Percentiles rank a stretch among this genome's conserved stretches.
phyloP scores from a whole-genome alignment of 257 asterid species.

The Marsdenia floribunda region DNA sequence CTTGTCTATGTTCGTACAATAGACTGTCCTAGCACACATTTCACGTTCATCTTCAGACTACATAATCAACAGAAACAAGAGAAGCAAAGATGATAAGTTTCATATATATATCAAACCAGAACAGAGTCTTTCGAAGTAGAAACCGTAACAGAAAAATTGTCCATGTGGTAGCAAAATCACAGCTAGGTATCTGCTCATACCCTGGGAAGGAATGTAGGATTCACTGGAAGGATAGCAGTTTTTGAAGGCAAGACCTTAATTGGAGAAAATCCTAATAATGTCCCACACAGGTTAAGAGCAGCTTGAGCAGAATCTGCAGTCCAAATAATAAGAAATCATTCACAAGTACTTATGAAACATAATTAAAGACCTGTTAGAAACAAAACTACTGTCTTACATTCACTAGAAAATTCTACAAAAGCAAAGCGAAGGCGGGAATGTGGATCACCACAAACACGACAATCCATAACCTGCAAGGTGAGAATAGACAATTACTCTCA shows the following conservation, averaged over 20 bases:
- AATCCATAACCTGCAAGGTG: constrained; percentile 74
- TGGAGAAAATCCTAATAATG: constrained; percentile 70
- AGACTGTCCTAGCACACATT: constrained; percentile 97
- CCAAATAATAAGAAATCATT: constrained; percentile 15
- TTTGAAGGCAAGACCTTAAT: constrained; percentile 90
- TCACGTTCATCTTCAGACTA: constrained; percentile 96
- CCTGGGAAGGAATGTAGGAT: constrained; percentile 94
- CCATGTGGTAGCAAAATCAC: neutral
- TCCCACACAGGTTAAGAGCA: constrained; percentile 64
- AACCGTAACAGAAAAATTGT: neutral
- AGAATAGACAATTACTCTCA: neutral
- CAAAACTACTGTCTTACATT: constrained; percentile 45
- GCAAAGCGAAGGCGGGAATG: constrained; percentile 99
- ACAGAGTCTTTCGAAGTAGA: neutral
- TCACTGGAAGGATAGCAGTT: constrained; percentile 95
- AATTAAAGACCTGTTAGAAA: neutral
- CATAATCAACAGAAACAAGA: constrained; percentile 3
- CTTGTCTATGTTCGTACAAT: constrained; percentile 92
- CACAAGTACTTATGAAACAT: constrained; percentile 4
- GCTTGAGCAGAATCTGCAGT: constrained; percentile 70
- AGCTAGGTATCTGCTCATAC: constrained; percentile 32
- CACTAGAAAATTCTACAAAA: constrained; percentile 89
- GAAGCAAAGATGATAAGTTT: constrained; percentile 7
- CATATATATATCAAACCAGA: neutral
- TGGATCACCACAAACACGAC: constrained; percentile 98